phyloP scores from a whole-genome alignment of 257 asterid genomes.

The Echium plantagineum region DNA sequence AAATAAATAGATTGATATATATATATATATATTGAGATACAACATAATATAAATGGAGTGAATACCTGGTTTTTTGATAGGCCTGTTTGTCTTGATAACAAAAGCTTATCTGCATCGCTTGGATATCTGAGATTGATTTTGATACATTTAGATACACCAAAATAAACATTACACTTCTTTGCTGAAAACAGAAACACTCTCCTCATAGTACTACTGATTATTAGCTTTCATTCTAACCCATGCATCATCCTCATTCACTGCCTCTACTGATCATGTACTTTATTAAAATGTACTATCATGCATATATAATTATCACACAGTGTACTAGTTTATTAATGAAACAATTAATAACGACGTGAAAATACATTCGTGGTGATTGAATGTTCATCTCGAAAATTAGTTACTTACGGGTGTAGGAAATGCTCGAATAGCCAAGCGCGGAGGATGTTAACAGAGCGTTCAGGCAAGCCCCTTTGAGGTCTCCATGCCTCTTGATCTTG shows the following conservation, averaged over 20 bases:
- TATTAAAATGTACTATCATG: too few relatives aligned
- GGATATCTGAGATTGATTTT: conserved; percentile 64
- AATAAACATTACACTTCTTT: conserved; percentile 37
- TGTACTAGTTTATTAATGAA: too few relatives aligned
- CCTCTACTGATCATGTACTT: too few relatives aligned
- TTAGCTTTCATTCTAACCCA: conserved; percentile 2
- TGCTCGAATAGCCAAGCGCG: conserved; percentile 99
- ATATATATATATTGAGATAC: neutral
- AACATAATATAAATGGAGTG: too few relatives aligned
- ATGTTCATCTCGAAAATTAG: too few relatives aligned
- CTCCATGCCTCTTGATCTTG: conserved; percentile 93
- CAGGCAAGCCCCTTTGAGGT: conserved; percentile 96
- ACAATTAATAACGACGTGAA: too few relatives aligned
- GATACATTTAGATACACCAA: conserved; percentile 32
- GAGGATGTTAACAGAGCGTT: conserved; percentile 79
- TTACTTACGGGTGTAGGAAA: conserved; percentile 90
- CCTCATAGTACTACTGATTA: conserved; percentile 16
- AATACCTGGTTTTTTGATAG: conserved; percentile 89
- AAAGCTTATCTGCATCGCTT: conserved; percentile 99
- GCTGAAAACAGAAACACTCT: conserved; percentile 30
- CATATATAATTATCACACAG: too few relatives aligned
- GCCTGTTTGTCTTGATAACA: conserved; percentile 97
- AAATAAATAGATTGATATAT: too few relatives aligned
- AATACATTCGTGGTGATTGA: too few relatives aligned
- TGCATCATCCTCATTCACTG: conserved; percentile 9